A percentile compares a stretch with the other conserved stretches of the same genome.
These are phyloP conservation scores for Diphasiastrum complanatum DNA, from an alignment of 83 land plant genomes.

Conservation along the genomic window DNA sequence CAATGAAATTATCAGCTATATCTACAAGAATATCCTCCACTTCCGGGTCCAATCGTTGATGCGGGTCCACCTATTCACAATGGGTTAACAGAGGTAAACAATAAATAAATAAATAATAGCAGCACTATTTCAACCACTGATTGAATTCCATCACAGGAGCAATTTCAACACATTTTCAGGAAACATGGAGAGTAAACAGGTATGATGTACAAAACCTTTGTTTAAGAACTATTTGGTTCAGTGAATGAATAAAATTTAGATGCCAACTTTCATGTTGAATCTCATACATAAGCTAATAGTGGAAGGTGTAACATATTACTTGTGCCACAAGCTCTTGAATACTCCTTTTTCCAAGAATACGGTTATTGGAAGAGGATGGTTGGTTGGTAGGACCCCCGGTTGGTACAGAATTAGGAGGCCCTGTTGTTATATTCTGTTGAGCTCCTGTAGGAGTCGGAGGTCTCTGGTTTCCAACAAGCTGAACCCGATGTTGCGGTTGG, in stretches of 20 bases:
- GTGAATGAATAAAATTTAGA: no score
- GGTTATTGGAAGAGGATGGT: slow-evolving; percentile 26
- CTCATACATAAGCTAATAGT: no score
- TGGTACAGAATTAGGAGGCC: slow-evolving; percentile 1
- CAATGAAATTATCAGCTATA: slow-evolving; percentile 70
- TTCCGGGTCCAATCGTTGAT: slow-evolving; percentile 60
- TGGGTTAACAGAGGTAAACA: background rate
- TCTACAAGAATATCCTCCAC: slow-evolving; percentile 63
- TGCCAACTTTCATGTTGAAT: no score
- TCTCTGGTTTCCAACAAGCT: slow-evolving; percentile 34
- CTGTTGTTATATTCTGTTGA: slow-evolving; percentile 19
- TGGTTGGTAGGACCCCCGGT: slow-evolving; percentile 20
- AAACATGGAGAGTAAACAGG: no score
- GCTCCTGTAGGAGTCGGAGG: slow-evolving; percentile 20
- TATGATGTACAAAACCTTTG: no score
- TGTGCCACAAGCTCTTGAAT: slow-evolving; percentile 50
- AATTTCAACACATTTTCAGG: no score
- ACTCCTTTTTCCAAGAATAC: slow-evolving; percentile 54
- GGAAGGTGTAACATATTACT: slow-evolving; percentile 26
- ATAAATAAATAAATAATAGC: no score
- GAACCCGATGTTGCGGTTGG: slow-evolving; percentile 18
- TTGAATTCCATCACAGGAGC: no score
- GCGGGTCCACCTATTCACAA: slow-evolving; percentile 50
- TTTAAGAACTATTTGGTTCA: no score
- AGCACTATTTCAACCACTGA: no score